A percentile compares a stretch with the other conserved stretches of the same genome.
Conservation (phyloP, 1,284 basidiomycete genomes). For the Mycena citricolor region DNA sequence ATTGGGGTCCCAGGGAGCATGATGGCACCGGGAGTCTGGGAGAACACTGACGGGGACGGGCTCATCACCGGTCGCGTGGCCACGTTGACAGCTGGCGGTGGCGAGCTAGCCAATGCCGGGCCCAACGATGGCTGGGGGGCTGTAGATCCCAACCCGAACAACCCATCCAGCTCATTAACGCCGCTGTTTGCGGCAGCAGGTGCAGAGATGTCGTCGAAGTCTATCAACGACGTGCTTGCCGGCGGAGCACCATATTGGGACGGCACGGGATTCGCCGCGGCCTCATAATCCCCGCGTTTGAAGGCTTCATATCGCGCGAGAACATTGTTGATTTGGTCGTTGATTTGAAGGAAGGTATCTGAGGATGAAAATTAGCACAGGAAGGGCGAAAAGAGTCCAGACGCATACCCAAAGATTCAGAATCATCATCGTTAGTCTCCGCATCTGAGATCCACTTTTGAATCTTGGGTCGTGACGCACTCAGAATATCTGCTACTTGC, state of each 20-base stretch:
- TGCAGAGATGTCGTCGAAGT: constrained; percentile 64
- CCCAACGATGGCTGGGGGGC: constrained; percentile 25
- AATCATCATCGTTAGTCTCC: constrained; percentile 61
- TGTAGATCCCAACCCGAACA: constrained; percentile 41
- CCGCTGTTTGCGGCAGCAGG: constrained; percentile 27
- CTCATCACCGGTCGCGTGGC: constrained; percentile 15
- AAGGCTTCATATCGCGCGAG: constrained; percentile 89
- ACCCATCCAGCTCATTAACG: constrained; percentile 57
- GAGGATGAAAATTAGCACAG: constrained; percentile 10
- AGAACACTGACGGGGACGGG: constrained; percentile 33
- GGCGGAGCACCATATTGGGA: constrained; percentile 44
- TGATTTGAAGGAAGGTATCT: constrained; percentile 94
- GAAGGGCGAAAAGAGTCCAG: not conserved
- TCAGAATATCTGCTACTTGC: constrained; percentile 90
- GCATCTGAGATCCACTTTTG: constrained; percentile 99
- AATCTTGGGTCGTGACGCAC: constrained; percentile 86
- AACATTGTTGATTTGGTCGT: constrained; percentile 96
- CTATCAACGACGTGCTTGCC: constrained; percentile 60
- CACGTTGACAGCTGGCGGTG: constrained; percentile 14
- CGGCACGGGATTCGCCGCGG: constrained; percentile 65
- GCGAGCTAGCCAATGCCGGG: constrained; percentile 25
- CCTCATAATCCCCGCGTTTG: constrained; percentile 82
- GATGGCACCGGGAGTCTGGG: constrained; percentile 29
- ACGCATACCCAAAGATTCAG: constrained; percentile 79
- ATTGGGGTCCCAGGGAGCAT: constrained; percentile 20